These are phyloP conservation scores for Sugiyamaella valdiviana DNA, from an alignment of 805 yeast genomes.

Conservation along the genomic window DNA sequence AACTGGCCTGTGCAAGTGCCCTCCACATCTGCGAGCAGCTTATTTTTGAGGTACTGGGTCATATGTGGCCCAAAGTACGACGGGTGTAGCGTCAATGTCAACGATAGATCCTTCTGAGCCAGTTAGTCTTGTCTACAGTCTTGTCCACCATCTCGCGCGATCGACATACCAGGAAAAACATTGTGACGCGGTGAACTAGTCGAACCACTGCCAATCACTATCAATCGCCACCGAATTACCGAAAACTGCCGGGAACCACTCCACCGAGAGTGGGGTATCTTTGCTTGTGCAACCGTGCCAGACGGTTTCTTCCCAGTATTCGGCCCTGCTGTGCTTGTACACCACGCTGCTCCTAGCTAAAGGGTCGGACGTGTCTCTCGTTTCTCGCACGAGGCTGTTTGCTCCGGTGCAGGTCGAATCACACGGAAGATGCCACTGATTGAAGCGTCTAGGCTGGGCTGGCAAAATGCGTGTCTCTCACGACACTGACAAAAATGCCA, in stretches of 20 bases:
- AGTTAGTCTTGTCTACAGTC: background rate
- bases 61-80: slow-evolving; percentile 96
- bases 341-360: background rate
- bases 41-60: slow-evolving; percentile 87
- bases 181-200: background rate
- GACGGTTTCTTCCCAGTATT: background rate
- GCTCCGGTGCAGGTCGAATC: background rate
- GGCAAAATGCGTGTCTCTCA: background rate
- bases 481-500: background rate
- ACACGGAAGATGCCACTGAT: background rate
- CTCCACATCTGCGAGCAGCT: slow-evolving; percentile 90
- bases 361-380: background rate
- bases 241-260: background rate
- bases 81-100: slow-evolving; percentile 91
- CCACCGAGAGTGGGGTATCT: background rate
- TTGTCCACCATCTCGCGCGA: no score
- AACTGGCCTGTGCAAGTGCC: slow-evolving; percentile 99
- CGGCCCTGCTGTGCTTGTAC: background rate
- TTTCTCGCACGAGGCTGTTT: background rate
- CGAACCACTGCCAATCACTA: no score
- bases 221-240: background rate
- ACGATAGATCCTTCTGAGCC: slow-evolving; percentile 75
- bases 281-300: background rate
- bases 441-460: background rate
- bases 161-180: slow-evolving; percentile 5